These are phyloP conservation scores for Marasmius tenuissimus DNA, from an alignment of 1,284 basidiomycete species.

Conservation along the genomic window DNA sequence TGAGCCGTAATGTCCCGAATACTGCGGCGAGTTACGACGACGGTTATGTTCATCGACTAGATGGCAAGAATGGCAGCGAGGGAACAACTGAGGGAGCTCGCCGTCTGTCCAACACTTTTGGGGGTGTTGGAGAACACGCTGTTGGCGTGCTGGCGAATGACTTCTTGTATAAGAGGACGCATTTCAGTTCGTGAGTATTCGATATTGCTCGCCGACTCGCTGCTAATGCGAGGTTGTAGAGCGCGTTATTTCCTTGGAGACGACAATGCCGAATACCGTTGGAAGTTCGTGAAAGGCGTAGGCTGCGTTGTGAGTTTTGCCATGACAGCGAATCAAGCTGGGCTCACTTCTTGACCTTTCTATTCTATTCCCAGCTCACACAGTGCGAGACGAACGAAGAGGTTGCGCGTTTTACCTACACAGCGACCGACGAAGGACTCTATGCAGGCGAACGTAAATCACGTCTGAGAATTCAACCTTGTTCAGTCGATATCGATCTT, in stretches of 20 bases:
- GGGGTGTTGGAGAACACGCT: slow-evolving; percentile 9
- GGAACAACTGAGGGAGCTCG: background rate
- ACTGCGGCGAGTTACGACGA: background rate
- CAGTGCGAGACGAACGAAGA: slow-evolving; percentile 35
- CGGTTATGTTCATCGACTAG: background rate
- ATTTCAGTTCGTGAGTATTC: slow-evolving; percentile 45
- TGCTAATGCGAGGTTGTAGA: slow-evolving; percentile 22
- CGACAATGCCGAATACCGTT: slow-evolving; percentile 49
- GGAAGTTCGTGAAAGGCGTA: slow-evolving; percentile 42
- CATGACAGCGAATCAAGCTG: background rate
- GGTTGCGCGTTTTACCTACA: slow-evolving; percentile 38
- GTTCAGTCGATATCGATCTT: slow-evolving; percentile 48
- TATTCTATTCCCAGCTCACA: slow-evolving; percentile 31
- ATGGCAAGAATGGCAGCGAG: background rate
- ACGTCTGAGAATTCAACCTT: slow-evolving; percentile 43
- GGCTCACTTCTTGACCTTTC: background rate
- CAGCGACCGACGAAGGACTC: slow-evolving; percentile 36
- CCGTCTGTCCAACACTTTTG: background rate
- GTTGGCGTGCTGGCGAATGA: slow-evolving; percentile 36
- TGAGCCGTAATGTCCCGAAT: slow-evolving; percentile 23
- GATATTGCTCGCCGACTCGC: background rate
- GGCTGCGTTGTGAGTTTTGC: slow-evolving; percentile 39
- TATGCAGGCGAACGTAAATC: slow-evolving; percentile 48
- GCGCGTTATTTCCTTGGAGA: slow-evolving; percentile 51
- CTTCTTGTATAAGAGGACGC: slow-evolving; percentile 43